Conservation (phyloP, 2,329 filamentous ascomycete species). For the Mariannaea sp. region DNA sequence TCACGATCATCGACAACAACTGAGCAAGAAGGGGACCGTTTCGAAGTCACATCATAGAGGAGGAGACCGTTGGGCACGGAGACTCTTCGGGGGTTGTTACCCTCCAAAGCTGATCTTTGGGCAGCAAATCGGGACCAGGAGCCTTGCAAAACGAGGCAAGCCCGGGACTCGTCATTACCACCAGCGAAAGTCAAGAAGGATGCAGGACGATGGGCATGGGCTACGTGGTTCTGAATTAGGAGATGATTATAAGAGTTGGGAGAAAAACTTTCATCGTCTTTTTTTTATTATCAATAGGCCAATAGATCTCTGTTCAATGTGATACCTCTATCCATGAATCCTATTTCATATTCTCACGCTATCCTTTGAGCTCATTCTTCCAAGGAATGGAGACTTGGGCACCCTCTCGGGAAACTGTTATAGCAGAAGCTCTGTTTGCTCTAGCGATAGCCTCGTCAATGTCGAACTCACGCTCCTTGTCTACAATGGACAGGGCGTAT, state of each 20-base stretch:
- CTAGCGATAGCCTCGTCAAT: slow-evolving; percentile 62
- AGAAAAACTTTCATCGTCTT: not conserved
- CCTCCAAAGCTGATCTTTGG: slow-evolving; percentile 26
- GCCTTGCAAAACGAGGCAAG: slow-evolving; percentile 10
- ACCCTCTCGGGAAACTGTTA: slow-evolving; percentile 50
- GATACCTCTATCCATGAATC: not conserved
- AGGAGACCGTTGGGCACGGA: slow-evolving; percentile 31
- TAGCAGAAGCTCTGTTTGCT: slow-evolving; percentile 53
- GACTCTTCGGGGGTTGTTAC: slow-evolving; percentile 27
- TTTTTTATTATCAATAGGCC: slow-evolving; percentile 5
- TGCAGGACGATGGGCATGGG: slow-evolving; percentile 38
- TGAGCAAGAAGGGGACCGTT: slow-evolving; percentile 12
- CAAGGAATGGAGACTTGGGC: slow-evolving; percentile 52
- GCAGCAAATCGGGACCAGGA: slow-evolving; percentile 16
- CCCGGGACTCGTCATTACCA: slow-evolving; percentile 16
- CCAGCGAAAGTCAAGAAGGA: slow-evolving; percentile 34
- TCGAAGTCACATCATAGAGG: slow-evolving; percentile 24
- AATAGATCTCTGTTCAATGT: slow-evolving; percentile 27
- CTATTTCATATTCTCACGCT: slow-evolving; percentile 3
- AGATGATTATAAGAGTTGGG: not conserved
- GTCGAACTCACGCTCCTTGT: slow-evolving; percentile 48
- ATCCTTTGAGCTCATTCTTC: slow-evolving; percentile 47
- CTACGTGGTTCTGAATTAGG: slow-evolving; percentile 37
- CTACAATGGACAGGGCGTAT: slow-evolving; percentile 76
- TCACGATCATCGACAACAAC: slow-evolving; percentile 6